Evolutionary conservation across 2,329 filamentous ascomycete genomes (phyloP), one percentile per base, ranked within the genome.

Genomic region (Pestalotiopsis sp.): DNA sequence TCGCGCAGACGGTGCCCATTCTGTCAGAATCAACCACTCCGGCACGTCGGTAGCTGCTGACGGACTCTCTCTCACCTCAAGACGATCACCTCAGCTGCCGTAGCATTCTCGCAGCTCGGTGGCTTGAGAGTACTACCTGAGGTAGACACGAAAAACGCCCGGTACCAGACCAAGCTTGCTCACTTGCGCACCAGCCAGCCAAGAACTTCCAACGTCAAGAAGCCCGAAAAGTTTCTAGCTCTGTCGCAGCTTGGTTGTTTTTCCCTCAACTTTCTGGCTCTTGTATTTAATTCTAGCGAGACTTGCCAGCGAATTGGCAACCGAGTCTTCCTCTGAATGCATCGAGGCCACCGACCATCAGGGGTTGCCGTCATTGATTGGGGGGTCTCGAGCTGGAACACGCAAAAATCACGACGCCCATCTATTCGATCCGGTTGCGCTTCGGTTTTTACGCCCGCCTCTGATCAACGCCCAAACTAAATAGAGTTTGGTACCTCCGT

Each of bases 391-490:
- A 58, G 13, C 52, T 60, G 58, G 63, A 67, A 67, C 63, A 40
- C 67, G 60, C 36, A 52, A 20, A 52, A 52, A 20, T 52, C 67
- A 59, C 64, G 66, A 25, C 66, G 52, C 59, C 65, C 57, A 60
- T 41, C 40, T 38, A 36, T 71, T 41, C 68, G 67, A 14, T 70
- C 71, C 45, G 68, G 70, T 59, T 70, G 70, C 68, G 68, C 72
- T 45, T 63, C 70, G 64, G 65, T 68, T 27, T 71, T 72, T 65
- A 68, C 70, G 52, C 72, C 72, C 65, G 72, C 71, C 25, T 74
- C 75, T 61, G 74, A 74, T 61, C 73, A 74, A 66, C 71, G 73
- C 45, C 74, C 73, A 70, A 73, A 73, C 64, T 73, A 71, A 75
- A 67, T 68, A 36, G 45, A 52, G 45, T 52, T 52, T 52, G 45